Evolutionary conservation across 2,329 filamentous ascomycete genomes (phyloP).

Genomic region (Peltaster fructicola): DNA sequence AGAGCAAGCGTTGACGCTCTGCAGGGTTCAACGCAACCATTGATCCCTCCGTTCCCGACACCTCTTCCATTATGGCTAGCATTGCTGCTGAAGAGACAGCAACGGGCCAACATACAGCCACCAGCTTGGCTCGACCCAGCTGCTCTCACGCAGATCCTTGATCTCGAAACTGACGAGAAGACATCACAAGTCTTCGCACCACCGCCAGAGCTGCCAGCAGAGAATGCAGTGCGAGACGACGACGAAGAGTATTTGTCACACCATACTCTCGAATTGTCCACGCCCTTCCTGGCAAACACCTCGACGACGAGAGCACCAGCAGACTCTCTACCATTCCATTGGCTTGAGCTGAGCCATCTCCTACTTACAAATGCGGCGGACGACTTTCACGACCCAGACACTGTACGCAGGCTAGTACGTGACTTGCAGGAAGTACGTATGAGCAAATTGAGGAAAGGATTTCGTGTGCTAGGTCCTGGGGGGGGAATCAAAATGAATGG

Average conservation of each 20-base stretch:
- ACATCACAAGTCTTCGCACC: constrained; percentile 59
- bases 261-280: constrained; percentile 19
- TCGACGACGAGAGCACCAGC: constrained; percentile 52
- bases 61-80: constrained; percentile 86
- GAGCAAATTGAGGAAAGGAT: constrained; percentile 68
- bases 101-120: constrained; percentile 78
- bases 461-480: constrained; percentile 51
- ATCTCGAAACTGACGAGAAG: constrained; percentile 53
- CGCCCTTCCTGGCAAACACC: constrained; percentile 58
- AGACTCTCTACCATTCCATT: constrained; percentile 75
- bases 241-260: constrained; percentile 12
- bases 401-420: constrained; percentile 55
- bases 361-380: constrained; percentile 71
- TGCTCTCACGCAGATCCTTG: constrained; percentile 59
- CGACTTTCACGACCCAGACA: constrained; percentile 58
- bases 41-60: constrained; percentile 66
- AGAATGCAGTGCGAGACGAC: constrained; percentile 14
- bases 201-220: constrained; percentile 48
- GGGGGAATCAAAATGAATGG: constrained; percentile 60
- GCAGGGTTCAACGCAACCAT: constrained; percentile 58
- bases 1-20: no score
- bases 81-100: constrained; percentile 82
- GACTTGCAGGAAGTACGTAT: constrained; percentile 77
- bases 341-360: constrained; percentile 80
- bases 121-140: constrained; percentile 73